These are phyloP conservation scores for Epichloe bromicola DNA, from an alignment of 2,329 filamentous ascomycete species.

Conservation along the genomic window DNA sequence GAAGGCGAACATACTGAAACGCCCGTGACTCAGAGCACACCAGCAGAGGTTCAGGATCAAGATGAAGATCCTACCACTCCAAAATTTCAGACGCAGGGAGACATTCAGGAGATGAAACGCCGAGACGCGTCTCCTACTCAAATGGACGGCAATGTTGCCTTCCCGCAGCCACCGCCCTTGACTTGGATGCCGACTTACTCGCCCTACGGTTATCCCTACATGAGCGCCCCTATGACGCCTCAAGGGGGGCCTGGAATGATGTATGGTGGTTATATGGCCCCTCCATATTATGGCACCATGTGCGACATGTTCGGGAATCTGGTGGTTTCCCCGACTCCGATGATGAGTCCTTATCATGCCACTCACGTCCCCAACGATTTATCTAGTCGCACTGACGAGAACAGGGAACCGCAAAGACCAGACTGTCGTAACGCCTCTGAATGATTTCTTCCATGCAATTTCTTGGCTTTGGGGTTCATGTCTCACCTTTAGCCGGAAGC, in stretches of 20 bases:
- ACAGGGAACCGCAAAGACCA: background rate
- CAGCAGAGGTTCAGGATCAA: background rate
- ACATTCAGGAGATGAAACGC: background rate
- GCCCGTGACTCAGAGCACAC: background rate
- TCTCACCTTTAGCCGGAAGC: background rate
- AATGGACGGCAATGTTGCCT: background rate
- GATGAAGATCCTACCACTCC: background rate
- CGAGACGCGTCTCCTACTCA: background rate
- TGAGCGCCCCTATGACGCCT: conserved; percentile 10
- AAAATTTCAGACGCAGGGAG: background rate
- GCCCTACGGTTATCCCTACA: conserved; percentile 8
- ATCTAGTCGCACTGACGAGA: background rate
- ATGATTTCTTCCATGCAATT: background rate
- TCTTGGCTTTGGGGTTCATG: background rate
- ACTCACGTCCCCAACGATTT: background rate
- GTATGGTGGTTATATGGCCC: conserved; percentile 12
- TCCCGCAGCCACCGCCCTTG: conserved; percentile 4
- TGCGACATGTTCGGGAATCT: conserved; percentile 11
- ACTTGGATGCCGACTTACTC: conserved; percentile 10
- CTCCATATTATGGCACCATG: conserved; percentile 10
- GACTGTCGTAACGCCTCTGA: background rate
- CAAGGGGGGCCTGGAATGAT: conserved; percentile 10
- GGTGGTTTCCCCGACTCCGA: conserved; percentile 9
- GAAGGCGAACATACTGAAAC: background rate
- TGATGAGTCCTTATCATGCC: conserved; percentile 10